Evolutionary conservation across 2,329 filamentous ascomycete genomes (phyloP).

Genomic region (Xylariaceae sp.): DNA sequence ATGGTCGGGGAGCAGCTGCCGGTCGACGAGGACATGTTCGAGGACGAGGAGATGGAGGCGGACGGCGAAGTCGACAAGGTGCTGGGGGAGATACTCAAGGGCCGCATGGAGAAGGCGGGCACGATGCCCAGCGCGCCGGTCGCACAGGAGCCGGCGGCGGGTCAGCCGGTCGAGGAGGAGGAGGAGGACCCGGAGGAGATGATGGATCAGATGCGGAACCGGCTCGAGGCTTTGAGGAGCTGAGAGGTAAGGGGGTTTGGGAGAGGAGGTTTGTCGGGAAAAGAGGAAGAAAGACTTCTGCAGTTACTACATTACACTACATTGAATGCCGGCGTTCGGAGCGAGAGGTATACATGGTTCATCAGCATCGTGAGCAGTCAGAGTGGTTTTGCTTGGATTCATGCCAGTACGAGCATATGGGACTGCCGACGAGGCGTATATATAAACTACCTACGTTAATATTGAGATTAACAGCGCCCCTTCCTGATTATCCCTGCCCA

Average conservation of each 20-base stretch:
- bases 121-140: slow-evolving; percentile 53
- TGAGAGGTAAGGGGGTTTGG: slow-evolving; percentile 32
- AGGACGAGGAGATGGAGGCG: slow-evolving; percentile 71
- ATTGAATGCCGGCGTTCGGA: neutral
- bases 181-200: slow-evolving; percentile 86
- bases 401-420: no score
- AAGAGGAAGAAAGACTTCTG: neutral
- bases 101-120: slow-evolving; percentile 64
- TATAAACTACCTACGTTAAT: no score
- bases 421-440: no score
- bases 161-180: slow-evolving; percentile 59
- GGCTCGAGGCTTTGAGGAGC: slow-evolving; percentile 87
- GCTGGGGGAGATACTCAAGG: slow-evolving; percentile 83
- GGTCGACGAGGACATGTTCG: slow-evolving; percentile 65
- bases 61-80: slow-evolving; percentile 88
- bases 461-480: no score
- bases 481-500: no score
- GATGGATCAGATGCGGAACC: slow-evolving; percentile 89
- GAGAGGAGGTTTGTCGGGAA: neutral
- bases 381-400: no score
- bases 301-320: neutral
- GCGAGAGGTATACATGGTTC: neutral
- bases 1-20: slow-evolving; percentile 87
- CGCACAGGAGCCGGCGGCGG: slow-evolving; percentile 45
- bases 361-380: neutral